Evolutionary conservation across 169 alveolate genomes (phyloP), one percentile per base, ranked within the genome.

Genomic region (Babesia divergens): DNA sequence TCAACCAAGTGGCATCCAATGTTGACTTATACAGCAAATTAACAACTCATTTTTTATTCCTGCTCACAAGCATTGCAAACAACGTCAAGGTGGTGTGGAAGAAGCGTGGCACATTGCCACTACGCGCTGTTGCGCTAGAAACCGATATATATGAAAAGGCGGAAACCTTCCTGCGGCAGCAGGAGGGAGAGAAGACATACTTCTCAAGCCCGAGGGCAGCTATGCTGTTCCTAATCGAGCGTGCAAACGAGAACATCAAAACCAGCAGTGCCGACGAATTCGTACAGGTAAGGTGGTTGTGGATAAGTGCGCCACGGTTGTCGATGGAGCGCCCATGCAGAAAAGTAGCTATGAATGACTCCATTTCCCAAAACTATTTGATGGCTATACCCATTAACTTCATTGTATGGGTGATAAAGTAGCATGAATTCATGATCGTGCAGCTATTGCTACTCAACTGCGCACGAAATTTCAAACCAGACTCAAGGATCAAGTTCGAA

Each of bases 61-160:
- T 79, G 26, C 80, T 79, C 16, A 75, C 75, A 13, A 51, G 56
- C 38, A 47, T 72, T 55, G 75, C 84, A 1, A 55, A 50, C 60
- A 53, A 28, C 28, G 40, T 55, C 20, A 54, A 26, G 26, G 49
- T 60, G 13, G 71, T 20, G 2, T 50, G 51, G 50, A 76, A 32
- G 29, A 3, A 22, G 38, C 49, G 42, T 16, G 52, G 31, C 5
- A 60, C 35, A 24, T 28, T 50, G 37, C 31, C 60, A 20, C 56
- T 49, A 16, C 43, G 28, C 7, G 49, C 75, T 13, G 53, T 69
- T 3, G 65, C 74, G 14, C 46, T 60, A 42, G 81, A 74, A 32
- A 65, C 66, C 18, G 69, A 62, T 28, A 59, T 79, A 2, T 79
- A 79, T 26, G 87, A 79, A 49, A 69, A 68, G 59, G 87, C 87